Evolutionary conservation across 768 basidiomycete genomes (phyloP).

Genomic region (Hypsizygus marmoreus): DNA sequence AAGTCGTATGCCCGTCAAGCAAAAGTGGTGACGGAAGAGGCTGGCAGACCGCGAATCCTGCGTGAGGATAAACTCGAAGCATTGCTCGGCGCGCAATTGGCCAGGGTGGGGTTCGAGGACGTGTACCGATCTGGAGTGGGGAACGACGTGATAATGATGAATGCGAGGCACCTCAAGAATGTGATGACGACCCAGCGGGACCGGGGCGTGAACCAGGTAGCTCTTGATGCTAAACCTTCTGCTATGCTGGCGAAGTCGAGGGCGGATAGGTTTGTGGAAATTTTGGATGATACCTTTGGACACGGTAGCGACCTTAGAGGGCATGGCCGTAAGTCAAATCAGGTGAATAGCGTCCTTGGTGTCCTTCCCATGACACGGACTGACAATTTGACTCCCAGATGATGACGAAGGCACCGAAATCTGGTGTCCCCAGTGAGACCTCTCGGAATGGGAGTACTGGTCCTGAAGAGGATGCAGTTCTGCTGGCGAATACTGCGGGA

Average conservation of each 20-base stretch:
- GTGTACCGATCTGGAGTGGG: background rate
- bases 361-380: no score
- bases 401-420: background rate
- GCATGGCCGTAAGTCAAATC: background rate
- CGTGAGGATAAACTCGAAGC: conserved; percentile 1
- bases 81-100: background rate
- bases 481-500: no score
- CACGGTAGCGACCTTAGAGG: background rate
- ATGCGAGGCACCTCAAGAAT: conserved; percentile 5
- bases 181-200: background rate
- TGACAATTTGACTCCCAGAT: no score
- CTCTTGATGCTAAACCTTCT: background rate
- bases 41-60: background rate
- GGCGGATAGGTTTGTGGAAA: conserved; percentile 1
- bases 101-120: background rate
- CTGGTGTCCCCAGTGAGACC: background rate
- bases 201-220: background rate
- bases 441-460: background rate
- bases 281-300: conserved; percentile 1
- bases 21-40: background rate
- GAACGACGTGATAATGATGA: background rate
- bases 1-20: background rate
- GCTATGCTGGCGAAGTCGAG: conserved; percentile 1
- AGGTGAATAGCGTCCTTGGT: background rate
- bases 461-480: background rate